These are phyloP conservation scores for Venturia pyrina DNA, from an alignment of 2,329 filamentous ascomycete genomes.

Conservation along the genomic window DNA sequence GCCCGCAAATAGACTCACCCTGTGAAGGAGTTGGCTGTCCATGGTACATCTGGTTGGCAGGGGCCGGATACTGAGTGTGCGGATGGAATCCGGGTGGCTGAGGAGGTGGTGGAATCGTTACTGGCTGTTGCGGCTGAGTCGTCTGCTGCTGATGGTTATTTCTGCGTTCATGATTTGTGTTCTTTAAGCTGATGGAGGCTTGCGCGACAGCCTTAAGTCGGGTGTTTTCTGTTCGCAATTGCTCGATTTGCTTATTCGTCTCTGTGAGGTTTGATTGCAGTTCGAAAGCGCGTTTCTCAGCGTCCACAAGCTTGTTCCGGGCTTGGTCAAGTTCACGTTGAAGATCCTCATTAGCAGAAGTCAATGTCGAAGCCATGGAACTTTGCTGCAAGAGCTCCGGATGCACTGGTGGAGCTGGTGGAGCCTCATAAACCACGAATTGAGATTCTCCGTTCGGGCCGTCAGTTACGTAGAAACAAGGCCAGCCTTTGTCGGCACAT, in stretches of 20 bases:
- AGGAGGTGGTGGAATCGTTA: neutral
- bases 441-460: slow-evolving; percentile 16
- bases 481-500: slow-evolving; percentile 25
- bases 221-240: slow-evolving; percentile 8
- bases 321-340: slow-evolving; percentile 2
- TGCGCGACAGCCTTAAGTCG: neutral
- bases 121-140: neutral
- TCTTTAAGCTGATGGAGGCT: slow-evolving; percentile 13
- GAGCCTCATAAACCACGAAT: neutral
- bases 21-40: neutral
- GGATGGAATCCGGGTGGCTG: neutral
- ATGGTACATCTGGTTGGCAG: slow-evolving; percentile 7
- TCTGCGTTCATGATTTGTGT: slow-evolving; percentile 17
- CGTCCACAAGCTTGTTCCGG: neutral
- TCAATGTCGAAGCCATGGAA: slow-evolving; percentile 2
- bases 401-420: slow-evolving; percentile 15
- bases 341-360: slow-evolving; percentile 9
- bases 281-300: slow-evolving; percentile 5
- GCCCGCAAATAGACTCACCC: neutral
- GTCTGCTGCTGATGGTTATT: slow-evolving; percentile 16
- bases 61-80: slow-evolving; percentile 1
- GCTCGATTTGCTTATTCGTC: neutral
- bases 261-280: slow-evolving; percentile 5
- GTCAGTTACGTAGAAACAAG: slow-evolving; percentile 22
- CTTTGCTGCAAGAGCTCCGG: slow-evolving; percentile 9